These are phyloP conservation scores for Taphrina communis DNA, from an alignment of 1,139 yeast genomes.

Conservation along the genomic window DNA sequence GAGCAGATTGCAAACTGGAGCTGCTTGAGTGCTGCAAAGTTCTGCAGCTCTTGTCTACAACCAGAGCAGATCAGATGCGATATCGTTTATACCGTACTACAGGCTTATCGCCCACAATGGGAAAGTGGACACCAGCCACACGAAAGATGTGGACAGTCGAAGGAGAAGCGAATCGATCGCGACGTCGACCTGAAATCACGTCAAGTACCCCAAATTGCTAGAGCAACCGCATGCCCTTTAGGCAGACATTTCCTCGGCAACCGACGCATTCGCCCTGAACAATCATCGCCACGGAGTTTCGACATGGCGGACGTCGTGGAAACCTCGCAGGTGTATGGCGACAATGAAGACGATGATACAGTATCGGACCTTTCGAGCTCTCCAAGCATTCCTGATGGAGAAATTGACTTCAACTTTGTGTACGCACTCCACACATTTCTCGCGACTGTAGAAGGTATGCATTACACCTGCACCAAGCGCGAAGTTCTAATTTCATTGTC, in stretches of 20 bases:
- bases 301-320: background rate
- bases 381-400: slow-evolving; percentile 64
- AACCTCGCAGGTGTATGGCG: slow-evolving; percentile 7
- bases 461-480: too few species aligned
- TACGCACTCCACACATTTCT: slow-evolving; percentile 85
- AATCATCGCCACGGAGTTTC: background rate
- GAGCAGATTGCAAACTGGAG: background rate
- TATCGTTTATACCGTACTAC: background rate
- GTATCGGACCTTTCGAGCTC: slow-evolving; percentile 52
- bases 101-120: background rate
- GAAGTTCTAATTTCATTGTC: background rate
- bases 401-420: slow-evolving; percentile 79
- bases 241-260: too few species aligned
- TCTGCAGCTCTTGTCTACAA: background rate
- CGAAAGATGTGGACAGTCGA: background rate
- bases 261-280: too few species aligned
- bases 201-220: too few species aligned
- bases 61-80: background rate
- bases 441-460: slow-evolving; percentile 81
- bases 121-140: slow-evolving; percentile 10
- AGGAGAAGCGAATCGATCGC: too few species aligned
- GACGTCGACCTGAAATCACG: too few species aligned
- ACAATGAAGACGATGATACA: slow-evolving; percentile 27
- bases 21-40: background rate
- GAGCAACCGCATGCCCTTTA: too few species aligned